These are phyloP conservation scores for Kernera saxatilis DNA, from an alignment of 345 rosid genomes.

Conservation along the genomic window DNA sequence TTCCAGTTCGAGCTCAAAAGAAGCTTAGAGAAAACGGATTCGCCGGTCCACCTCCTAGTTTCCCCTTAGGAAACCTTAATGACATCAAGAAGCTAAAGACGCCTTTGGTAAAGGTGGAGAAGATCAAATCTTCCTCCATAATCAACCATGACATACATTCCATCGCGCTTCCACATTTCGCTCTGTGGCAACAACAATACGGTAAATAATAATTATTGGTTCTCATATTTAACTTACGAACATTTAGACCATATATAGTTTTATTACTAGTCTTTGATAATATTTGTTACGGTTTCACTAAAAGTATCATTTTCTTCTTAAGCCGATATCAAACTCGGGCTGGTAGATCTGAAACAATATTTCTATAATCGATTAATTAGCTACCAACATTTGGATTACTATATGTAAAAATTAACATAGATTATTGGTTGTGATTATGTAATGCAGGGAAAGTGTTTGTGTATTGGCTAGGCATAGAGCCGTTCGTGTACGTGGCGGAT, in stretches of 20 bases:
- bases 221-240: not conserved
- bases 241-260: not conserved
- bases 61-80: slow-evolving; percentile 71
- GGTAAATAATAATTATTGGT: slow-evolving; percentile 31
- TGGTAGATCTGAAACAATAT: not conserved
- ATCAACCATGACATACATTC: slow-evolving; percentile 82
- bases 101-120: slow-evolving; percentile 7
- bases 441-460: slow-evolving; percentile 79
- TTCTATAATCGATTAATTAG: not conserved
- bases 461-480: slow-evolving; percentile 95
- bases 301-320: not conserved
- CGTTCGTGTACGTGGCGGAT: slow-evolving; percentile 83
- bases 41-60: slow-evolving; percentile 66
- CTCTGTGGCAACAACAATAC: slow-evolving; percentile 70
- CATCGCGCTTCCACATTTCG: slow-evolving; percentile 66
- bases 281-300: not conserved
- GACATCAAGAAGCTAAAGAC: slow-evolving; percentile 50
- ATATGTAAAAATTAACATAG: not conserved
- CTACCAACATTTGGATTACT: not conserved
- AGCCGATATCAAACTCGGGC: too few species aligned
- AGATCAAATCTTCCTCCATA: slow-evolving; percentile 14
- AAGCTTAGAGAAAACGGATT: slow-evolving; percentile 67
- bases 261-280: not conserved
- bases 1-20: slow-evolving; percentile 41
- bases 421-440: not conserved